phyloP scores from a whole-genome alignment of 192 early-diverging fungal genomes.

The Backusella morwellensis region DNA sequence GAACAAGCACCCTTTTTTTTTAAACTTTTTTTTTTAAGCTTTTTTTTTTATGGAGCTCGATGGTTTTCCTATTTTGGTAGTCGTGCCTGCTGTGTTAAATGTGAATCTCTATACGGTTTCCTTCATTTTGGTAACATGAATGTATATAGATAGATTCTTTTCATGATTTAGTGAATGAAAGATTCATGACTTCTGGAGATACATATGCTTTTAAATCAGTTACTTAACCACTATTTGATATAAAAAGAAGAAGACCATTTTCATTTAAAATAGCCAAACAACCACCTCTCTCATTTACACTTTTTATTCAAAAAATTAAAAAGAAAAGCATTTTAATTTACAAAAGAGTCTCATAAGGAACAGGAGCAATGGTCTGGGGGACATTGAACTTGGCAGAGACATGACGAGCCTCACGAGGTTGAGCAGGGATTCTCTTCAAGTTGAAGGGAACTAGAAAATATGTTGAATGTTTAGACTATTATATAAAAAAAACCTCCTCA shows the following conservation, averaged over 20 bases:
- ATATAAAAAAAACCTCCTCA: background rate
- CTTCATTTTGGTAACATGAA: too few relatives aligned
- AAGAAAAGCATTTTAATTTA: slow-evolving; percentile 23
- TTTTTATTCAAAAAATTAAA: too few relatives aligned
- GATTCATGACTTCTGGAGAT: too few relatives aligned
- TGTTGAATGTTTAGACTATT: too few relatives aligned
- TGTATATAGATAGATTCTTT: too few relatives aligned
- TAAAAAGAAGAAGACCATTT: too few relatives aligned
- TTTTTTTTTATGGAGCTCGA: background rate
- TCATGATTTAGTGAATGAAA: too few relatives aligned
- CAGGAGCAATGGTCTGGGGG: slow-evolving; percentile 92
- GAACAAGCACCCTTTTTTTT: background rate
- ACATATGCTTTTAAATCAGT: too few relatives aligned
- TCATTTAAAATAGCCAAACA: too few relatives aligned
- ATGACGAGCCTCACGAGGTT: slow-evolving; percentile 85
- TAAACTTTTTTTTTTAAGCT: background rate
- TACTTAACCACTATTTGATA: too few relatives aligned
- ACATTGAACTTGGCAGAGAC: slow-evolving; percentile 86
- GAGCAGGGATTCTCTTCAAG: slow-evolving; percentile 88
- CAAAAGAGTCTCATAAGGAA: slow-evolving; percentile 92
- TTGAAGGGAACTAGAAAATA: slow-evolving; percentile 46
- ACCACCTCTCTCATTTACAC: too few relatives aligned
- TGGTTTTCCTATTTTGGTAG: background rate
- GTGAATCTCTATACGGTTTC: too few relatives aligned
- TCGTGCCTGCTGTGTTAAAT: background rate